Evolutionary conservation across 345 rosid genomes (phyloP).

Genomic region (Anacardium occidentale): DNA sequence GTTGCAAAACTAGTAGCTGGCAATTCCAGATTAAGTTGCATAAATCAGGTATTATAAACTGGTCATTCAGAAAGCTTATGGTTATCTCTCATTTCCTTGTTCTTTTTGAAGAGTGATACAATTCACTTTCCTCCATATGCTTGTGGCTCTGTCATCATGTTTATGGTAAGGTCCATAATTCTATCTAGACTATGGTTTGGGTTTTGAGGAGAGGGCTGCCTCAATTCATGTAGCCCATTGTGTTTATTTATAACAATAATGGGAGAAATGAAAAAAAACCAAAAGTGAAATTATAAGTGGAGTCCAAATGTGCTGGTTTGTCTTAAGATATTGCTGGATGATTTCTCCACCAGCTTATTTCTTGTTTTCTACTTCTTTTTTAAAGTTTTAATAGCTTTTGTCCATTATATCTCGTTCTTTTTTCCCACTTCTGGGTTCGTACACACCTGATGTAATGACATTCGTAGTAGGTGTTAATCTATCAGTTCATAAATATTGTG

Average conservation of each 20-base stretch:
- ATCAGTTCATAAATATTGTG: too few relatives aligned
- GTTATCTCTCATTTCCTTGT: neutral
- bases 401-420: neutral
- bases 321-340: neutral
- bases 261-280: too few relatives aligned
- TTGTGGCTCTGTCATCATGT: neutral
- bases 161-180: neutral
- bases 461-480: too few relatives aligned
- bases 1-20: constrained; percentile 63
- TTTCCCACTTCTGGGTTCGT: neutral
- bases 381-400: neutral
- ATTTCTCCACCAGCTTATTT: neutral
- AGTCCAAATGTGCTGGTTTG: neutral
- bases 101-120: neutral
- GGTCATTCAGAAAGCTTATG: constrained; percentile 3
- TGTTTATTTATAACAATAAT: neutral
- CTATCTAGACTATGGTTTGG: neutral
- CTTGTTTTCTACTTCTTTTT: constrained; percentile 6
- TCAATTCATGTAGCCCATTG: neutral
- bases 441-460: too few relatives aligned
- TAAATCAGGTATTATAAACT: constrained; percentile 53
- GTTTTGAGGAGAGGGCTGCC: constrained; percentile 6
- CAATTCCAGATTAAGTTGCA: constrained; percentile 63
- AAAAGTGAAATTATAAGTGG: too few relatives aligned
- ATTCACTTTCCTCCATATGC: neutral